Conservation (phyloP, 106 monocot genomes). For the Apostasia shenzhenica region DNA sequence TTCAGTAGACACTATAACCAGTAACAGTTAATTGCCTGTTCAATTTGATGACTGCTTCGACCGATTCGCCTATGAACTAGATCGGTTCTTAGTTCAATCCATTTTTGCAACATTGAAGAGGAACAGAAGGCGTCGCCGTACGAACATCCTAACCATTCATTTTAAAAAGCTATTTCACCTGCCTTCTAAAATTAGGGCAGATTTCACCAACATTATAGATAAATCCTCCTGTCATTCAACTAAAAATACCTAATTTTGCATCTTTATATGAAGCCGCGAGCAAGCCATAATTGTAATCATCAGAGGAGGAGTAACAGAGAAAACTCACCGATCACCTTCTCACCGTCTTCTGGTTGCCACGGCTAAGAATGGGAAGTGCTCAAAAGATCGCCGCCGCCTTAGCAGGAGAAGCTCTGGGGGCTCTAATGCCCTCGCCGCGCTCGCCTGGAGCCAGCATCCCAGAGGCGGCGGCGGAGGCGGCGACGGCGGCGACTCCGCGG, state of each 20-base stretch:
- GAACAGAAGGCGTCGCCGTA: not conserved
- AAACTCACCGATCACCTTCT: not conserved
- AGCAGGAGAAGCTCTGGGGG: conserved; percentile 1
- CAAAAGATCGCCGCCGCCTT: not conserved
- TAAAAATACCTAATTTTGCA: not conserved
- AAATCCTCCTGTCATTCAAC: not conserved
- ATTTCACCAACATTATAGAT: not conserved
- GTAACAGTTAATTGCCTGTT: too few species aligned
- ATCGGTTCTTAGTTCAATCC: too few species aligned
- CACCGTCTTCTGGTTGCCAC: not conserved
- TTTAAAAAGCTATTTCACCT: not conserved
- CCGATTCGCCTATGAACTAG: too few species aligned
- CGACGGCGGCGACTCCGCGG: not conserved
- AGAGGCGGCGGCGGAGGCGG: not conserved
- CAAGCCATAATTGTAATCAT: too few species aligned
- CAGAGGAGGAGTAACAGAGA: not conserved
- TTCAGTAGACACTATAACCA: too few species aligned
- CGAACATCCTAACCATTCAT: not conserved
- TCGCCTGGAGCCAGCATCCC: not conserved
- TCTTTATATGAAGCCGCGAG: not conserved
- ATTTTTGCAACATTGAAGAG: too few species aligned
- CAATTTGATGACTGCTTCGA: too few species aligned
- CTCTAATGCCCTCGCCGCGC: not conserved
- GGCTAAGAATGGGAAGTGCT: not conserved
- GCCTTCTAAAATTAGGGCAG: not conserved